Evolutionary conservation across 1,284 basidiomycete genomes (phyloP).

Genomic region (Ceratobasidium sp.): DNA sequence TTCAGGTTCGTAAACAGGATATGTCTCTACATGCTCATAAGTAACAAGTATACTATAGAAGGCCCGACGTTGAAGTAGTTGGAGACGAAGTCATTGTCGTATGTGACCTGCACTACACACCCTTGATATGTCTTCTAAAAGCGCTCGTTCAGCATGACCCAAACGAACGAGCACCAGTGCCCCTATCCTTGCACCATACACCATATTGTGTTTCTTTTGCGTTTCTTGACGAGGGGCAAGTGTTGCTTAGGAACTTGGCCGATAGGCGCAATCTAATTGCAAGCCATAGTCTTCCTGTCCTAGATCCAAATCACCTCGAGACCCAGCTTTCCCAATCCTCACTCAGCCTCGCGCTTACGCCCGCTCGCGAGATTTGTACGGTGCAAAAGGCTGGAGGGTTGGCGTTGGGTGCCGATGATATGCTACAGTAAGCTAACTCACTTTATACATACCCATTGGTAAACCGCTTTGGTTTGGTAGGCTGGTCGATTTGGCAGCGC

Average conservation of each 20-base stretch:
- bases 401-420: constrained; percentile 75
- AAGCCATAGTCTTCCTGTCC: constrained; percentile 34
- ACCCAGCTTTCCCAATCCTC: constrained; percentile 40
- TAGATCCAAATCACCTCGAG: constrained; percentile 44
- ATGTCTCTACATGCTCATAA: too few species aligned
- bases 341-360: constrained; percentile 41
- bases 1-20: constrained; percentile 54
- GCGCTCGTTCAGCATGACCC: constrained; percentile 72
- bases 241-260: background rate
- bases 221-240: constrained; percentile 67
- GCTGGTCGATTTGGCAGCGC: constrained; percentile 64
- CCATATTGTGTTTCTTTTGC: constrained; percentile 94
- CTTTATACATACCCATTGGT: background rate
- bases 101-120: constrained; percentile 49
- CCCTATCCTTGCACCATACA: constrained; percentile 90
- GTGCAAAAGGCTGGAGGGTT: constrained; percentile 93
- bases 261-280: constrained; percentile 47
- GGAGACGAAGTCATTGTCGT: constrained; percentile 91
- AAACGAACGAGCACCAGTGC: constrained; percentile 87
- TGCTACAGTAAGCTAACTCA: constrained; percentile 65
- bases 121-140: constrained; percentile 17
- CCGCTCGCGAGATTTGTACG: constrained; percentile 94
- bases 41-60: constrained; percentile 54
- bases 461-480: background rate
- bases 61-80: constrained; percentile 90